These are phyloP conservation scores for Melastoma candidum DNA, from an alignment of 441 rosid genomes.

Conservation along the genomic window DNA sequence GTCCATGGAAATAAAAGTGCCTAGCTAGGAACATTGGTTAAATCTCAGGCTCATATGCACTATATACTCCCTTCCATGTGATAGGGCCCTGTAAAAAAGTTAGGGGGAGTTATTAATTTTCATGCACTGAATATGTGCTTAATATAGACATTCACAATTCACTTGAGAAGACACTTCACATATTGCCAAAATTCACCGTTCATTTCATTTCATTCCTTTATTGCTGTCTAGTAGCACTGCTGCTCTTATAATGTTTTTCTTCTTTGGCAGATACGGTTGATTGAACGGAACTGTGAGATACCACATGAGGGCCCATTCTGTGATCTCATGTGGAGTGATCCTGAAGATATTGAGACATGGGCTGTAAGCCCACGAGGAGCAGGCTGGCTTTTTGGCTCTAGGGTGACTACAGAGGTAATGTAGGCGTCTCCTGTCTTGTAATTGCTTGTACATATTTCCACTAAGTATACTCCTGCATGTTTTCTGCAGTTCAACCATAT, in stretches of 20 bases:
- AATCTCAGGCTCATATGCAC: too few relatives aligned
- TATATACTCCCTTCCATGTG: background rate
- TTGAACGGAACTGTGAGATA: constrained; percentile 94
- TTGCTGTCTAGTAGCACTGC: background rate
- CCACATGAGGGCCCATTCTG: constrained; percentile 99
- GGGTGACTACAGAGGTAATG: constrained; percentile 94
- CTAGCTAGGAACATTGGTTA: too few relatives aligned
- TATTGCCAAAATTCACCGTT: too few relatives aligned
- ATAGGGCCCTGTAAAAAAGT: background rate
- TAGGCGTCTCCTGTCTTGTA: background rate
- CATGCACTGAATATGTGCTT: too few relatives aligned
- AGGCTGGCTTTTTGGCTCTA: constrained; percentile 99
- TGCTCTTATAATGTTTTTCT: constrained; percentile 1
- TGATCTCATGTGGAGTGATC: constrained; percentile 99
- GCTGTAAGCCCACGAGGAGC: constrained; percentile 99
- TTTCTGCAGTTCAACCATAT: constrained; percentile 81
- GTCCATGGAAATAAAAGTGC: too few relatives aligned
- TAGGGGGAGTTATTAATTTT: background rate
- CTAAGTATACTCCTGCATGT: constrained; percentile 2
- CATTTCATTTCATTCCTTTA: background rate
- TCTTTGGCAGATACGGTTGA: constrained; percentile 60
- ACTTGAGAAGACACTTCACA: too few relatives aligned
- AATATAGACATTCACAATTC: too few relatives aligned
- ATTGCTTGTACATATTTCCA: background rate
- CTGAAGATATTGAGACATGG: constrained; percentile 99